Evolutionary conservation across 108 stramenopile species (phyloP), one percentile per base, ranked within the genome.

Genomic region (Pinguiococcus pyrenoidosus): DNA sequence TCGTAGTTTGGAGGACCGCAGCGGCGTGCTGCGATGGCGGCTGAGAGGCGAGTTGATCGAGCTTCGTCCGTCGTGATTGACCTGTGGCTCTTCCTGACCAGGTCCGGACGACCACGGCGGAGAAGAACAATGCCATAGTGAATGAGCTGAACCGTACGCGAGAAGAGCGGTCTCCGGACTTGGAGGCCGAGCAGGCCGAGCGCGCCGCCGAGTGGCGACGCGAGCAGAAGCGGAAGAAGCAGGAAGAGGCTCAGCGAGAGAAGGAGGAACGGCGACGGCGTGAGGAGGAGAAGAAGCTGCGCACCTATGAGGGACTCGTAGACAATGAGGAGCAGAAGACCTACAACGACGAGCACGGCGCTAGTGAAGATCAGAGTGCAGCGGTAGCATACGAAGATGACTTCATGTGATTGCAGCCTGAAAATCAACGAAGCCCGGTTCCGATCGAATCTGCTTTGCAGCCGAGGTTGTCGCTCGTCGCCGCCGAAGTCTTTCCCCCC

Each of bases 61-160:
- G 1, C 41, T 44, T 4, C 36, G 40, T 3, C 22, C 59, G 13
- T 51, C 34, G 8, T 12, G 37, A 25, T 26, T 12, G n/a, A n/a
- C n/a, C n/a, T n/a, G n/a, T n/a, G n/a, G 13, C 1, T 32, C 6
- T 14, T 48, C 29, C 23, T 32, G 4, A 0, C n/a, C 35, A 50
- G 49, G 55, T 56, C 7, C 63, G 54, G 14, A 23, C 7, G 13
- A 26, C 22, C 9, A 46, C 16, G 9, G 32, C 78, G 5, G 64
- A 73, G 46, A 79, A 75, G 60, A 54, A 54, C 32, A 75, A 77
- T 18, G 13, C 49, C 4, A 64, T 71, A 23, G 67, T 71, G 14
- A 71, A 71, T 45, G 66, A 54, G 7, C 33, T 71, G 25, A 71
- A 68, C 49, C 55, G 62, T 17, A 64, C 70, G 18, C 69, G 69